These are phyloP conservation scores for Staphylotrichum tortipilum DNA, from an alignment of 495 filamentous ascomycete genomes.

Conservation along the genomic window DNA sequence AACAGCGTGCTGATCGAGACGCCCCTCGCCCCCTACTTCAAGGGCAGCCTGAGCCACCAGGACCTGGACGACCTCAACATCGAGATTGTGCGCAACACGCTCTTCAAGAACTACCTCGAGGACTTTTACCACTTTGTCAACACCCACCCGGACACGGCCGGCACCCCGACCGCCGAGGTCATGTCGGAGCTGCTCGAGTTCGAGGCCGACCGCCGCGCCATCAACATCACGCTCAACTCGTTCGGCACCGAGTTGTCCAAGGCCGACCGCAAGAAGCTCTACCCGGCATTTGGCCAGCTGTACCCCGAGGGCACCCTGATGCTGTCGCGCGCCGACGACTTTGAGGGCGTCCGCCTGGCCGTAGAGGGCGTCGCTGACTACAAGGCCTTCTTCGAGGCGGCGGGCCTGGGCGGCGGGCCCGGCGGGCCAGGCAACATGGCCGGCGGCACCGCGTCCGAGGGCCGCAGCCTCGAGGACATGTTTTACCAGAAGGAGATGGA, in stretches of 20 bases:
- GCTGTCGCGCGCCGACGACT: constrained; percentile 90
- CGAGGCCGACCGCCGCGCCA: constrained; percentile 89
- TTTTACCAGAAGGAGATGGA: constrained; percentile 99
- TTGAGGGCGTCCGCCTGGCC: constrained; percentile 84
- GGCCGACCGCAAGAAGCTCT: constrained; percentile 88
- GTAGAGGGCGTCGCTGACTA: constrained; percentile 89
- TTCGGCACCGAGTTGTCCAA: constrained; percentile 97
- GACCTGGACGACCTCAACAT: constrained; percentile 99
- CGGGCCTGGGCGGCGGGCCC: constrained; percentile 68
- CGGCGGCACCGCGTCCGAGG: constrained; percentile 64
- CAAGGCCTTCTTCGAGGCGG: constrained; percentile 88
- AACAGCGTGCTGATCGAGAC: constrained; percentile 97
- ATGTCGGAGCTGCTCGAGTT: constrained; percentile 95
- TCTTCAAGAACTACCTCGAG: constrained; percentile 99
- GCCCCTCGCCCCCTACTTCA: constrained; percentile 93
- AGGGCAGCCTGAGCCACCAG: constrained; percentile 84
- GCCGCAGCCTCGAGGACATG: constrained; percentile 89
- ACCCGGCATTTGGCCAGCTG: constrained; percentile 80
- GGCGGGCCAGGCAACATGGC: constrained; percentile 74
- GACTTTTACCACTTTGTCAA: constrained; percentile 92
- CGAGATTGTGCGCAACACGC: constrained; percentile 95
- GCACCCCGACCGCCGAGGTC: constrained; percentile 83
- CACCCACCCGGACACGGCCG: constrained; percentile 70
- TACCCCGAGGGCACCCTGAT: constrained; percentile 93
- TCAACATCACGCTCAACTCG: constrained; percentile 99